Conservation (phyloP, 2,329 filamentous ascomycete genomes). For the Thielaviopsis ethacetica region DNA sequence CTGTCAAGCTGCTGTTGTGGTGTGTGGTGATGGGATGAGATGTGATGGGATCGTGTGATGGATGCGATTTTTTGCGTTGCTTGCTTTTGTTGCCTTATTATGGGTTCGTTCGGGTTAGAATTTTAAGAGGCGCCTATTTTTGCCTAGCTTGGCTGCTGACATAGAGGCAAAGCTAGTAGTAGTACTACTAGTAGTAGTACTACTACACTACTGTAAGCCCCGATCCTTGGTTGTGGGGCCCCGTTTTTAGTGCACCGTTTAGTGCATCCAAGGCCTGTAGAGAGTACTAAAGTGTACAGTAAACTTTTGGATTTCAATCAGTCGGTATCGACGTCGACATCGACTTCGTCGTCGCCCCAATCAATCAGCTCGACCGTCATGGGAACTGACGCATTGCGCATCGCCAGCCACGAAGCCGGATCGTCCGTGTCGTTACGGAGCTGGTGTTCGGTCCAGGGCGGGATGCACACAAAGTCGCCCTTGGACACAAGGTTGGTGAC, state of each 20-base stretch:
- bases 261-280: background rate
- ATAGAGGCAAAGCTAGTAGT: background rate
- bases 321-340: conserved; percentile 5
- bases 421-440: conserved; percentile 46
- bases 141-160: background rate
- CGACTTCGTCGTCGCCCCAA: conserved; percentile 37
- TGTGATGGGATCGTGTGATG: background rate
- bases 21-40: too few relatives aligned
- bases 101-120: background rate
- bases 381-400: conserved; percentile 42
- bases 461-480: conserved; percentile 56
- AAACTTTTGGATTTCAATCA: too few relatives aligned
- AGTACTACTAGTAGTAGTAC: too few relatives aligned
- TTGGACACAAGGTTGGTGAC: conserved; percentile 39
- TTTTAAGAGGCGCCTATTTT: background rate
- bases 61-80: too few relatives aligned
- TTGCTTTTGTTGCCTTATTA: background rate
- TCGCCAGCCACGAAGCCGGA: conserved; percentile 49
- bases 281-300: background rate
- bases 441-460: conserved; percentile 55
- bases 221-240: background rate
- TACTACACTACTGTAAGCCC: background rate
- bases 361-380: conserved; percentile 45
- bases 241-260: background rate
- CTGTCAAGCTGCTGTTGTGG: too few relatives aligned